Evolutionary conservation across 345 rosid genomes (phyloP), one percentile per base, ranked within the genome.

Genomic region (Salix dunnii): DNA sequence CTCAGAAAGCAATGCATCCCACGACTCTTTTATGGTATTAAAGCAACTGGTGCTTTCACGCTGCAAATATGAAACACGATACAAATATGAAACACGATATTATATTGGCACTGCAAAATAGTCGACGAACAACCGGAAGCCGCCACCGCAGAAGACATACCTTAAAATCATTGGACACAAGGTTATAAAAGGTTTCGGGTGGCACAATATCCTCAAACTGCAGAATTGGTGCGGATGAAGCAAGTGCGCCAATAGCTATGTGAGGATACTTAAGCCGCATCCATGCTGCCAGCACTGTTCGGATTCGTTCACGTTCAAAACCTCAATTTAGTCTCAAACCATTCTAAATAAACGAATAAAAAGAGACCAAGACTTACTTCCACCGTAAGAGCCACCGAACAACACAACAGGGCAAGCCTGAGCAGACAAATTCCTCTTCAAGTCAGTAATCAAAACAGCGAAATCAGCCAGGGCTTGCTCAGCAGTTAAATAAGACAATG

Each of bases 251-350:
- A 42, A 93, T 82, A 0, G 97, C 90, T 75, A 95, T 80, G 71
- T 95, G 99, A 55, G 97, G 97, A 86, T 95, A 95, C 84, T 95
- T 95, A 11, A 95, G 84, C 86, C 97, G 89, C 99, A 95, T 95
- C 99, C 97, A 95, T 73, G 97, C 92, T 2, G 99, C 99, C 70
- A 95, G 82, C 99, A 95, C 97, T 95, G 87, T 78, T 92, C 85
- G 43, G 43, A 40, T 40, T 40, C 43, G 43, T 40, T 78, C 78
- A 38, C 75, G 82, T 73, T 48, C 42, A 74, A n/a, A 58, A 75
- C 14, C 46, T 1, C 36, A 42, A 23, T 58, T 42, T 40, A 11
- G 11, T 40, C 43, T 40, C 14, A 40, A 10, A 40, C 3, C 43
- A 10, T 40, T 40, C 3, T 10, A 40, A 40, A 40, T 10, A 40